Evolutionary conservation across 2,329 filamentous ascomycete genomes (phyloP).

Genomic region (Fusarium keratoplasticum): DNA sequence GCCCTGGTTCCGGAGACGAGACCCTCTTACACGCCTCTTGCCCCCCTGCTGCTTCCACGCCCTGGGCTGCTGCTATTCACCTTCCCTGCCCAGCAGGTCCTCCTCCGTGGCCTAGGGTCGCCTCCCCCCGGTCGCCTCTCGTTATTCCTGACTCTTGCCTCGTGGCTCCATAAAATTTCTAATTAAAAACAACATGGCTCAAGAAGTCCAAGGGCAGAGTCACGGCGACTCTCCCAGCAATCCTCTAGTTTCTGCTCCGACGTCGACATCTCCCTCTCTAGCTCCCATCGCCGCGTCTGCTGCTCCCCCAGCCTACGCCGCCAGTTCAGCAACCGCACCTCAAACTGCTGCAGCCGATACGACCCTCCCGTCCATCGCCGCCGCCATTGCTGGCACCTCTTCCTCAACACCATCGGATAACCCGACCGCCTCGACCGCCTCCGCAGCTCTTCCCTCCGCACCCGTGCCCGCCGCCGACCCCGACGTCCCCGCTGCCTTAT

Average conservation of each 20-base stretch:
- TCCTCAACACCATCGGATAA: conserved; percentile 27
- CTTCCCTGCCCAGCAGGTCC: conserved; percentile 44
- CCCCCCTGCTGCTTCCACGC: conserved; percentile 39
- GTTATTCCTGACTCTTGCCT: conserved; percentile 48
- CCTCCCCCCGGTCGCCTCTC: conserved; percentile 44
- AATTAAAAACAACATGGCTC: conserved; percentile 51
- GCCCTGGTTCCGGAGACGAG: conserved; percentile 41
- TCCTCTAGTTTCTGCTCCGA: conserved; percentile 40
- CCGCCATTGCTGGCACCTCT: conserved; percentile 27
- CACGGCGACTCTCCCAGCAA: conserved; percentile 45
- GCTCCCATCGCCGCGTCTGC: conserved; percentile 39
- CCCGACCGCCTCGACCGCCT: conserved; percentile 33
- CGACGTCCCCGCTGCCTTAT: conserved; percentile 28
- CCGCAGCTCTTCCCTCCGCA: conserved; percentile 28
- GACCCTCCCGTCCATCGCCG: conserved; percentile 26
- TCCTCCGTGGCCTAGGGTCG: conserved; percentile 47
- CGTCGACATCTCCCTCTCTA: conserved; percentile 41
- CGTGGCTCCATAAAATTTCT: conserved; percentile 52
- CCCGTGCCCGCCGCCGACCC: conserved; percentile 26
- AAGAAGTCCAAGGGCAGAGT: conserved; percentile 47
- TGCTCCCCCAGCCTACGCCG: conserved; percentile 31
- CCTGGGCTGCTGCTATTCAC: conserved; percentile 39
- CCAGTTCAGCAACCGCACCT: conserved; percentile 19
- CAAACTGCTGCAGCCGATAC: conserved; percentile 31
- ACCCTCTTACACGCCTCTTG: conserved; percentile 36